Evolutionary conservation across 305 asterid genomes (phyloP).

Genomic region (Withania somnifera): DNA sequence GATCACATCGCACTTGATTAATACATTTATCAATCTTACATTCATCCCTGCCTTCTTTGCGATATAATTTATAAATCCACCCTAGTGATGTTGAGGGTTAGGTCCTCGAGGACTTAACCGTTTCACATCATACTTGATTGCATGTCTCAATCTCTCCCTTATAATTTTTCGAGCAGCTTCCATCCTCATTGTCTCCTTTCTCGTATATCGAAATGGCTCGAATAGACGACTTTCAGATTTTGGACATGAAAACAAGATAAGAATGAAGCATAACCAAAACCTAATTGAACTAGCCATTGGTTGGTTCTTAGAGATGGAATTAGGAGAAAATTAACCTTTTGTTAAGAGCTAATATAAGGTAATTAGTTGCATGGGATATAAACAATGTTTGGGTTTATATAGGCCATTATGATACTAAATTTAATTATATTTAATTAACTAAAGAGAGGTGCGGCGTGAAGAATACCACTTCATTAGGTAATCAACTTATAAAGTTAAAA

Average conservation of each 20-base stretch:
- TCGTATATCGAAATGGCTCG: neutral
- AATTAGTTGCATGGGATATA: neutral
- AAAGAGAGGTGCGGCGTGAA: neutral
- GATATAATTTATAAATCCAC: neutral
- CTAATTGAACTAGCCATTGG: slow-evolving; percentile 28
- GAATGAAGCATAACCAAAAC: slow-evolving; percentile 13
- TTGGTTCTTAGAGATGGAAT: neutral
- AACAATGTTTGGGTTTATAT: slow-evolving; percentile 14
- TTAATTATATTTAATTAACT: slow-evolving; percentile 3
- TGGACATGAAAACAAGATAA: slow-evolving; percentile 7
- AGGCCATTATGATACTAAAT: slow-evolving; percentile 1
- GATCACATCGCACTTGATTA: too few relatives aligned
- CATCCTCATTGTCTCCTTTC: slow-evolving; percentile 17
- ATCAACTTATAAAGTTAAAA: too few relatives aligned
- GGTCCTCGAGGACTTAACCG: slow-evolving; percentile 42
- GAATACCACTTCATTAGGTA: too few relatives aligned
- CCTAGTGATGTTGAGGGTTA: slow-evolving; percentile 34
- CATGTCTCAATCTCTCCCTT: slow-evolving; percentile 16
- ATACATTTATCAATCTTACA: neutral
- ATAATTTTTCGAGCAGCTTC: slow-evolving; percentile 15
- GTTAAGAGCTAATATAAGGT: neutral
- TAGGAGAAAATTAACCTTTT: neutral
- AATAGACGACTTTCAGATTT: slow-evolving; percentile 6
- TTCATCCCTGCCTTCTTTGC: neutral
- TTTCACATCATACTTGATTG: slow-evolving; percentile 9